A percentile compares a stretch with the other conserved stretches of the same genome.
Conservation (phyloP, 2,329 filamentous ascomycete genomes). For the Colletotrichum chlorophyti region DNA sequence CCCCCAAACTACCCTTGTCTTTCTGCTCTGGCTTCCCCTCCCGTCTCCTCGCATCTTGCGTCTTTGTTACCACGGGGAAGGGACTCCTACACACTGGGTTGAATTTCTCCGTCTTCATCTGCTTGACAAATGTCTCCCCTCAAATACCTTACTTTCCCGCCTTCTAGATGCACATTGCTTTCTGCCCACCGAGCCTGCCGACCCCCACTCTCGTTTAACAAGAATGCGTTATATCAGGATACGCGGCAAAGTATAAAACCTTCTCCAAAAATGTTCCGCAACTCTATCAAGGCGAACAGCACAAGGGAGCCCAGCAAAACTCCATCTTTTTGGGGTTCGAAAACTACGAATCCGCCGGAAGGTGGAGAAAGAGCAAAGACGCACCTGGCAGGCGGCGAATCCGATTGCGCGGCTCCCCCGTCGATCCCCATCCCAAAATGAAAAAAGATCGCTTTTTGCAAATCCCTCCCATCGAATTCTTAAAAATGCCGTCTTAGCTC, state of each 20-base stretch:
- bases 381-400: constrained; percentile 5
- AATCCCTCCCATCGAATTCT: constrained; percentile 18
- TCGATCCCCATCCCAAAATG: constrained; percentile 15
- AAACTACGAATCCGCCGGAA: too few relatives aligned
- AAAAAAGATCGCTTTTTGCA: constrained; percentile 17
- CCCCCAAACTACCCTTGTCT: neutral
- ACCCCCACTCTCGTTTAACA: too few relatives aligned
- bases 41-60: neutral
- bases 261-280: constrained; percentile 17
- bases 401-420: constrained; percentile 12
- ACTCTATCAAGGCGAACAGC: constrained; percentile 24
- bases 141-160: neutral
- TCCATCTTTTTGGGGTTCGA: too few relatives aligned
- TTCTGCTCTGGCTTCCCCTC: neutral
- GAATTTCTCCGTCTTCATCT: too few relatives aligned
- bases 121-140: neutral
- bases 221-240: too few relatives aligned
- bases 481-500: constrained; percentile 9
- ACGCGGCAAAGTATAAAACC: neutral
- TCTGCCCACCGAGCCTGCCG: neutral
- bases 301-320: constrained; percentile 6
- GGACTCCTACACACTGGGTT: neutral
- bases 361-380: neutral
- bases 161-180: neutral
- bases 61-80: too few relatives aligned